These are phyloP conservation scores for Xylariaceae sp. DNA, from an alignment of 2,329 filamentous ascomycete species.

Conservation along the genomic window DNA sequence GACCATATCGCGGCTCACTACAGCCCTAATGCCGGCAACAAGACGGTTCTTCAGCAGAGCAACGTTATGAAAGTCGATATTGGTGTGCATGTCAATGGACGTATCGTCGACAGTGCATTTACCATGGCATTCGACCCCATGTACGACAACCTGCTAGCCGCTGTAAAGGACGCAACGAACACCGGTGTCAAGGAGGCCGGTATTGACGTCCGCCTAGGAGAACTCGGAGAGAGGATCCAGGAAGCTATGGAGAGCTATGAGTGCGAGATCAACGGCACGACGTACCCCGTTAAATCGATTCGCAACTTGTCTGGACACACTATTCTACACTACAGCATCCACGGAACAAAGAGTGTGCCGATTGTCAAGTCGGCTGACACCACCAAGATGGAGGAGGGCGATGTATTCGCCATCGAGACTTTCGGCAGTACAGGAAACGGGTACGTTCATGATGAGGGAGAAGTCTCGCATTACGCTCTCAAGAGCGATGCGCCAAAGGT, in stretches of 20 bases:
- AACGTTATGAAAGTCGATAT: slow-evolving; percentile 85
- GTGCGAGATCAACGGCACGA: slow-evolving; percentile 76
- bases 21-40: slow-evolving; percentile 83
- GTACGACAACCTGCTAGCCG: slow-evolving; percentile 71
- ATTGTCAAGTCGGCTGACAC: slow-evolving; percentile 86
- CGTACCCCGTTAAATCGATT: slow-evolving; percentile 78
- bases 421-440: slow-evolving; percentile 93
- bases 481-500: slow-evolving; percentile 70
- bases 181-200: slow-evolving; percentile 88
- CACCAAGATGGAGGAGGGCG: slow-evolving; percentile 97
- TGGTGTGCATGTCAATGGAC: slow-evolving; percentile 75
- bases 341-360: slow-evolving; percentile 88
- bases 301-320: slow-evolving; percentile 87
- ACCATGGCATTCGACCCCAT: slow-evolving; percentile 72
- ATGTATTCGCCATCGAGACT: slow-evolving; percentile 93
- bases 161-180: slow-evolving; percentile 75
- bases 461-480: slow-evolving; percentile 86
- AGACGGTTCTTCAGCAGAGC: slow-evolving; percentile 65
- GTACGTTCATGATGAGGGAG: slow-evolving; percentile 82
- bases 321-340: slow-evolving; percentile 85
- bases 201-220: slow-evolving; percentile 85
- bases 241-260: slow-evolving; percentile 94
- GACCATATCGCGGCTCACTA: slow-evolving; percentile 87
- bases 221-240: slow-evolving; percentile 81
- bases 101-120: slow-evolving; percentile 79